Base-by-base conservation (phyloP, 352 stramenopile species). In the Pythium rhizo-oryzae region DNA sequence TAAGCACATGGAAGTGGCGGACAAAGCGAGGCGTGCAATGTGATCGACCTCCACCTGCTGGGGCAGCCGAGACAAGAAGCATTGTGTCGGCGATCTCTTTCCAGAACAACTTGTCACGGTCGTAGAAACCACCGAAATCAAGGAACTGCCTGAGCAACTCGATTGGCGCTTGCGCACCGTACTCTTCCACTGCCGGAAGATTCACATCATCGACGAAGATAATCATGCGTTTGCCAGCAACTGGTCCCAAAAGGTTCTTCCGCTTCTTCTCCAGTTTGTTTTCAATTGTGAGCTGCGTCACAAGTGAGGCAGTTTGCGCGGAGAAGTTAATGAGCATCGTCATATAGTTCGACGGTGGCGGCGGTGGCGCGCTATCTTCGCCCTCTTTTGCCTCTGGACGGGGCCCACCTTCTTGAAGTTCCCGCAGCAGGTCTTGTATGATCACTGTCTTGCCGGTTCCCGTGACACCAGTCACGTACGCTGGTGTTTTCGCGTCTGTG, bases 181-280 rank as follows among this genome's bases (percentile, higher is more conserved):
- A 99, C 61, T 96, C 86, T 57, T 99, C 96, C 0, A 98, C 87
- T 1, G 96, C 79, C 1, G 96, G 96, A 19, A 99, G 82, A 69
- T 99, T 99, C 2, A 99, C 88, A 64, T 99, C 96, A 68, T 99
- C 96, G 0, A 99, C 94, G 69, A 99, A 99, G 43, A 99, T 86
- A 33, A 98, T 72, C 83, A 96, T 94, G 16, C 82, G 89, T 50
- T 94, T 96, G 3, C 88, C 91, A 1, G 84, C 82, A 0, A 95
- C 87, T 0, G 96, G 91, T 0, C 96, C 96, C 0, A 99, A 73
- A 6, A 98, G 67, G 56, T 97, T 98, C 71, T 98, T 98, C 33
- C 95, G 81, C 70, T 99, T 99, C 67, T 98, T 98, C 78, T 98
- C 91, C 8, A 98, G 83, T 59, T 98, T 98, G 60, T 81, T 89